These are phyloP conservation scores for Radiomyces spectabilis DNA, from an alignment of 192 early-diverging fungal species.

Conservation along the genomic window DNA sequence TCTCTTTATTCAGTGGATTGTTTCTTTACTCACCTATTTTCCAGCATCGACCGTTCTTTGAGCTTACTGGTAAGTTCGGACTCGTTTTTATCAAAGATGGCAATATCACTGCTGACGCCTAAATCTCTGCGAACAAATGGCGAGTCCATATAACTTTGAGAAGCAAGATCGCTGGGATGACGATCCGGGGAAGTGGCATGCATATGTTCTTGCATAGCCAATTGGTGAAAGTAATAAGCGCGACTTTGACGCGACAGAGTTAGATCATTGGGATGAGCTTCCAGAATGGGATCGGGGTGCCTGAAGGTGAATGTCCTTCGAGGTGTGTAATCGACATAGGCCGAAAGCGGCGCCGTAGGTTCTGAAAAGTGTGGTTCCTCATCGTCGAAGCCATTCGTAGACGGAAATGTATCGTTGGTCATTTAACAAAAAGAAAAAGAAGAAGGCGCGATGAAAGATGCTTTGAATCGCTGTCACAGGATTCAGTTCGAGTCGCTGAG, in stretches of 20 bases:
- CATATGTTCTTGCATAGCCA: background rate
- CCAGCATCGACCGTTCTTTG: too few species aligned
- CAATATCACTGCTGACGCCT: conserved; percentile 15
- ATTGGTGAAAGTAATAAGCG: conserved; percentile 5
- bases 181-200: too few species aligned
- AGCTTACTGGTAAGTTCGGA: too few species aligned
- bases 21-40: conserved; percentile 3
- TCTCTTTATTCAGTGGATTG: background rate
- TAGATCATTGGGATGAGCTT: background rate
- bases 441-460: too few species aligned
- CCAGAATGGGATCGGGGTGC: background rate
- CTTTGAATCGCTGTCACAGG: too few species aligned
- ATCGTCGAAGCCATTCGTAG: too few species aligned
- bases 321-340: conserved; percentile 27
- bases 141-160: conserved; percentile 22
- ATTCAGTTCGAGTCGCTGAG: too few species aligned
- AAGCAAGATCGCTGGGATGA: too few species aligned
- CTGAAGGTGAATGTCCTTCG: background rate
- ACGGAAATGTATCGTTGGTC: too few species aligned
- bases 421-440: too few species aligned
- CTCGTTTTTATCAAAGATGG: too few species aligned
- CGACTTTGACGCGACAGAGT: background rate
- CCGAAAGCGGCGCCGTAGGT: conserved; percentile 3
- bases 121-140: conserved; percentile 12
- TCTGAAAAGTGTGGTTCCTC: too few species aligned